These are phyloP conservation scores for Daedaleopsis sinensis DNA, from an alignment of 768 basidiomycete species.

Conservation along the genomic window DNA sequence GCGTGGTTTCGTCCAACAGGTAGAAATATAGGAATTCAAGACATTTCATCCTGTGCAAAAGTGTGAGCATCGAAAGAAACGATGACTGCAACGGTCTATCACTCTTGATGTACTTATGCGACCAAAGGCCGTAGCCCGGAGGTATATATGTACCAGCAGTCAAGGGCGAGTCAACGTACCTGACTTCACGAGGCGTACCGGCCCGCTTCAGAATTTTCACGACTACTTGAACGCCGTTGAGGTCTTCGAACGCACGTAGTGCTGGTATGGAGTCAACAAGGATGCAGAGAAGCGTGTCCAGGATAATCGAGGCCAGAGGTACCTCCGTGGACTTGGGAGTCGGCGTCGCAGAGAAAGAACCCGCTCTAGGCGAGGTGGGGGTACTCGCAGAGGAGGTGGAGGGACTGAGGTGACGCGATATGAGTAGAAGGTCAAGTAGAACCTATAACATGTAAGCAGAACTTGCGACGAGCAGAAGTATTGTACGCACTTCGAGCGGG, in stretches of 20 bases:
- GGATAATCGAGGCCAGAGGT: constrained; percentile 65
- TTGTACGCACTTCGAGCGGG: constrained; percentile 61
- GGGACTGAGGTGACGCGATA: constrained; percentile 59
- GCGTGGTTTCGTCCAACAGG: constrained; percentile 75
- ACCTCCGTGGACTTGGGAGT: constrained; percentile 3
- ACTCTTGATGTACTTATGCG: too few relatives aligned
- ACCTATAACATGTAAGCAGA: constrained; percentile 46
- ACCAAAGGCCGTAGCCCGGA: too few relatives aligned
- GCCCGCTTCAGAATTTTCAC: constrained; percentile 89
- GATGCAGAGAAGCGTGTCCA: constrained; percentile 86
- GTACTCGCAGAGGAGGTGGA: constrained; percentile 30
- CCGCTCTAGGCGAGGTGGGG: constrained; percentile 18
- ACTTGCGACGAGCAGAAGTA: background rate
- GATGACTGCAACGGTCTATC: background rate
- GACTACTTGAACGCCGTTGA: constrained; percentile 75
- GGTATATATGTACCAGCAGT: too few relatives aligned
- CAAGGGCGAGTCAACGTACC: constrained; percentile 52
- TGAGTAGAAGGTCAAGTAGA: constrained; percentile 69
- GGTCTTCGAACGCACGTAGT: constrained; percentile 77
- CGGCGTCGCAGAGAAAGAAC: constrained; percentile 2
- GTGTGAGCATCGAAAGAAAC: background rate
- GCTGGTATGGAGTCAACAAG: constrained; percentile 85
- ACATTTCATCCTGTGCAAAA: constrained; percentile 81
- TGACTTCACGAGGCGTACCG: constrained; percentile 82
- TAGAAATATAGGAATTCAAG: constrained; percentile 96